Evolutionary conservation across 1,284 basidiomycete species (phyloP), one percentile per base, ranked within the genome.

Genomic region (Ceratobasidium sp.): DNA sequence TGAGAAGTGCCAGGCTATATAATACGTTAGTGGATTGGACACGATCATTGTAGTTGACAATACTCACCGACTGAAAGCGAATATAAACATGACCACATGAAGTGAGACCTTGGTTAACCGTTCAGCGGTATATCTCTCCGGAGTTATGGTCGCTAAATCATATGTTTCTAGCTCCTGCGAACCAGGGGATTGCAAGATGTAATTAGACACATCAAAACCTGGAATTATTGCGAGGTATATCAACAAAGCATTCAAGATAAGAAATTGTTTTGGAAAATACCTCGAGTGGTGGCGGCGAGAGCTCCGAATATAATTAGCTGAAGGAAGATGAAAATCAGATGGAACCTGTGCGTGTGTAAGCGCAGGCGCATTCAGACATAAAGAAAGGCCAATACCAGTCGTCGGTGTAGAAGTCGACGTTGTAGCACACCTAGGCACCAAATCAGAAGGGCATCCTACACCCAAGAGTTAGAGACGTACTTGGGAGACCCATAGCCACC

Each of bases 401-500:
- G 7, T 68, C 42, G 1, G 64, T 55, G 40, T 47, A 55, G 29
- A 68, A 68, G 2, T 68, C 64, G 40, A 55, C 53, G n/a, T 25
- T 68, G 32, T 68, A 68, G n/a, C 54, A 55, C 2, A 55, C 35
- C 64, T 65, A 27, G 10, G 31, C 27, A 2, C 31, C 10, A 34
- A 6, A 17, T 55, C 5, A 27, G 29, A 20, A 22, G 29, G 55
- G n/a, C n/a, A n/a, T n/a, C n/a, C 22, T 1, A 29, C 10, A 8
- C 5, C 0, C 6, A 29, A 32, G 13, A 15, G 10, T 10, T 7
- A 8, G 38, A 12, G 3, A 43, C 52, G 25, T 7, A 68, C 64
- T n/a, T 68, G 53, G 2, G 64, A 68, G 13, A 55, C 64, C 64
- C 64, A 68, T 8, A 68, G n/a, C 64, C 64, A 68, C 64, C 64